A percentile compares a stretch with the other conserved stretches of the same genome.
Evolutionary conservation across 768 basidiomycete genomes (phyloP).

Genomic region (Pleurotus ostreatus): DNA sequence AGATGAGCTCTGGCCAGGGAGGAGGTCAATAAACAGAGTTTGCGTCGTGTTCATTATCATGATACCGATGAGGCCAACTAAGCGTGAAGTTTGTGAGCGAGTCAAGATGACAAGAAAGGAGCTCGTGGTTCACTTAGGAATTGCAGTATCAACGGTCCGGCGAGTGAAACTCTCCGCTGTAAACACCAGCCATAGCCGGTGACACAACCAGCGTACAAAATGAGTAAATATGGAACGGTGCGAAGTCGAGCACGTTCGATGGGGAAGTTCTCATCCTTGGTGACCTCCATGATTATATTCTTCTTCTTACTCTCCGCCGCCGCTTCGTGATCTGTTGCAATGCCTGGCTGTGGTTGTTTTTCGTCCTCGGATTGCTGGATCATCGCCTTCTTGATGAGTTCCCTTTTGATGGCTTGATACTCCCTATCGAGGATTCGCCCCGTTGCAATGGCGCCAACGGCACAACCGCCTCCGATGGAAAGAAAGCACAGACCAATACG

Average conservation of each 20-base stretch:
- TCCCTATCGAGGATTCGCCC: conserved; percentile 68
- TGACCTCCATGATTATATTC: conserved; percentile 9
- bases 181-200: conserved; percentile 63
- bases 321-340: neutral
- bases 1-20: conserved; percentile 18
- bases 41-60: conserved; percentile 19
- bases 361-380: conserved; percentile 20
- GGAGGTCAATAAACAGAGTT: conserved; percentile 19
- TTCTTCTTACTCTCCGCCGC: neutral
- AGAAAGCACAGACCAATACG: conserved; percentile 77
- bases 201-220: conserved; percentile 34
- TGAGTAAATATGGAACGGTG: conserved; percentile 35
- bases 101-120: neutral
- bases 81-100: neutral
- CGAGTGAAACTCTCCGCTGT: conserved; percentile 41
- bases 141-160: conserved; percentile 51
- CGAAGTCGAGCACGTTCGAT: conserved; percentile 59
- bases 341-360: neutral
- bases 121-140: conserved; percentile 3
- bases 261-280: conserved; percentile 40
- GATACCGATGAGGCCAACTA: conserved; percentile 18
- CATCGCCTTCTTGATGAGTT: conserved; percentile 21
- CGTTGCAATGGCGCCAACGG: conserved; percentile 50
- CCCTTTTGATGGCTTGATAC: conserved; percentile 40
- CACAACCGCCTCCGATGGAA: conserved; percentile 68